Base-by-base conservation (phyloP, 345 rosid species). In the Brassica rapa region DNA sequence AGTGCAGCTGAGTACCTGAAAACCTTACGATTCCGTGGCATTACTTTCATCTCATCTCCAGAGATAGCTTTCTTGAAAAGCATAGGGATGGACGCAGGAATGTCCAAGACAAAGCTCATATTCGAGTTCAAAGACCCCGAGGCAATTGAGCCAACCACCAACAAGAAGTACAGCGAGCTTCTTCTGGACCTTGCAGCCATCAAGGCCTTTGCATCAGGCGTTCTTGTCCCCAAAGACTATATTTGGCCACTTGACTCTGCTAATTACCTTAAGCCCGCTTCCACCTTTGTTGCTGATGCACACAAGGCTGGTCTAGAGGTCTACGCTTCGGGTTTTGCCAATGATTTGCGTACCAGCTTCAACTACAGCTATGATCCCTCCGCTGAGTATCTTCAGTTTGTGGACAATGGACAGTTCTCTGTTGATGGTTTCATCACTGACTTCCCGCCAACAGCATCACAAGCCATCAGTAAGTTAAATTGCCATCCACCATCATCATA, bases 371-470 rank as follows among this genome's bases (percentile, higher is more conserved):
- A 83, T 29, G 98, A 93, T 80, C 99, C 98, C 12, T 57, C 85
- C 0, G 8, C 79, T 14, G 99, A 93, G 86, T 93, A 93, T 81
- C 81, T 85, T 74, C 81, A 87, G 46, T 95, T 89, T 68, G 79
- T 90, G 3, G 85, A 86, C 75, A 84, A 88, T 68, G 68, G 84
- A n/a, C 68, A 86, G 77, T 87, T 87, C 66, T 83, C 91, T 8
- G 93, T 95, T 51, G 97, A 95, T 75, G 99, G 98, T 10, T 2
- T 93, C 68, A 33, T 95, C 69, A 87, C 98, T 0, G 99, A 93
- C 85, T 95, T 91, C 76, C 91, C 98, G 4, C 83, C 88, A 16
- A 87, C 98, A 30, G 96, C 99, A 69, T 83, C 93, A 74, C 84
- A 77, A 80, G 82, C 93, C 75, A 82, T 90, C 8, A 76, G 98